Base-by-base conservation (phyloP, 768 basidiomycete genomes). In the Trametes villosa region DNA sequence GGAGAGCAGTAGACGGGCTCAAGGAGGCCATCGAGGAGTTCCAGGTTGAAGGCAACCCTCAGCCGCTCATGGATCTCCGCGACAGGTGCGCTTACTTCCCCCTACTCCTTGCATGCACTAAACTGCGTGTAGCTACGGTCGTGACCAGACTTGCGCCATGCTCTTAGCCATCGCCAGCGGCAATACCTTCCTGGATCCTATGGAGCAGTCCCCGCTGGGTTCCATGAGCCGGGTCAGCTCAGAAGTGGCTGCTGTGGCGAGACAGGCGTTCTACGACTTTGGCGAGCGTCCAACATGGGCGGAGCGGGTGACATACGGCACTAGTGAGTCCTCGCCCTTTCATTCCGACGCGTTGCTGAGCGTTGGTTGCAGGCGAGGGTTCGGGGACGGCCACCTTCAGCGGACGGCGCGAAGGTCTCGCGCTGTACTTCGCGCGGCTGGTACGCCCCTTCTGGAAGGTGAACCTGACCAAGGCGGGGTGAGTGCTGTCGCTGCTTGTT, bases 81-180 rank as follows among this genome's bases (percentile, higher is more conserved):
- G 88, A 93, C 66, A 91, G 86, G 94, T 88, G 65, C 57, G 77
- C 41, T 11, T 4, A n/a, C 29, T n/a, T 26, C 5, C n/a, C 31
- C 1, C 4, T 38, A 7, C 5, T 59, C 24, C n/a, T 27, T 41
- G 20, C n/a, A n/a, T 1, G 31, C n/a, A 3, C 22, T 9, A 27
- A 5, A n/a, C 57, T 63, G 12, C 20, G 1, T 60, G 18, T 66
- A 96, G 95, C 70, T 97, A 91, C 72, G 94, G 95, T 46, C 84
- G 93, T 53, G 92, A 95, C 71, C 92, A 96, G 68, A 90, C 92
- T 3, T 96, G 94, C 67, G 89, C 92, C 6, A 96, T 97, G 91
- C 83, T 94, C 18, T 81, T 96, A 15, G 90, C 88, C 12, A 81
- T 98, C 57, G 92, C 94, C 0, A 83, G 89, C 59, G 91, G 90